These are phyloP conservation scores for Aspergillus cejpii DNA, from an alignment of 2,329 filamentous ascomycete genomes.

Conservation along the genomic window DNA sequence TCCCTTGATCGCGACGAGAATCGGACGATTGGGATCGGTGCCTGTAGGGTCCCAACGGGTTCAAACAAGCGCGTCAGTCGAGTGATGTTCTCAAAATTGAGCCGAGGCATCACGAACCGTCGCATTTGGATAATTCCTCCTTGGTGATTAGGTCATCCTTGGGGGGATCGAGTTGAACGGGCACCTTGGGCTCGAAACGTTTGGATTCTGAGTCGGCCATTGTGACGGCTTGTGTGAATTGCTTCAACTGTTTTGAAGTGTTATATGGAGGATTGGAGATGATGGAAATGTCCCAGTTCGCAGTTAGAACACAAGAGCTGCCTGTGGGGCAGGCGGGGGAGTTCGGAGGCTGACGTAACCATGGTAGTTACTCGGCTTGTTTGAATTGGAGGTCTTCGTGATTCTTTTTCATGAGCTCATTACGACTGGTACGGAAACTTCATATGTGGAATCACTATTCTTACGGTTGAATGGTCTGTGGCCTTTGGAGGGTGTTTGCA, in stretches of 20 bases:
- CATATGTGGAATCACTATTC: too few species aligned
- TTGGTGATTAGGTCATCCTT: constrained; percentile 80
- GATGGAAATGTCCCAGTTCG: constrained; percentile 1
- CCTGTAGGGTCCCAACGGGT: constrained; percentile 21
- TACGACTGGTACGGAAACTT: background rate
- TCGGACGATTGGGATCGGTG: constrained; percentile 45
- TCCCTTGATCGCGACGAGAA: constrained; percentile 65
- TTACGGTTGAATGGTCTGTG: too few species aligned
- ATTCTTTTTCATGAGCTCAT: background rate
- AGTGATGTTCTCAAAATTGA: constrained; percentile 2
- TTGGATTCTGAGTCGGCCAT: constrained; percentile 31
- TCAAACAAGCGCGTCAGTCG: background rate
- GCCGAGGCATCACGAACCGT: constrained; percentile 55
- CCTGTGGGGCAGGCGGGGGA: constrained; percentile 24
- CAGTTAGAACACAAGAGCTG: background rate
- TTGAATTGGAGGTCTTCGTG: background rate
- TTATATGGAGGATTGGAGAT: constrained; percentile 2
- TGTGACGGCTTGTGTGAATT: constrained; percentile 3
- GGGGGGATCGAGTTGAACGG: constrained; percentile 62
- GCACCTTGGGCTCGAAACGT: constrained; percentile 38
- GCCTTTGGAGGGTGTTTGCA: too few species aligned
- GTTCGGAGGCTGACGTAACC: constrained; percentile 12
- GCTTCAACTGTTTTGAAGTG: background rate
- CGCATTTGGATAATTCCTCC: constrained; percentile 71
- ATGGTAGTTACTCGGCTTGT: constrained; percentile 7